A percentile compares a stretch with the other conserved stretches of the same genome.
Conservation (phyloP, 2,329 filamentous ascomycete genomes). For the Colletotrichum filicis region DNA sequence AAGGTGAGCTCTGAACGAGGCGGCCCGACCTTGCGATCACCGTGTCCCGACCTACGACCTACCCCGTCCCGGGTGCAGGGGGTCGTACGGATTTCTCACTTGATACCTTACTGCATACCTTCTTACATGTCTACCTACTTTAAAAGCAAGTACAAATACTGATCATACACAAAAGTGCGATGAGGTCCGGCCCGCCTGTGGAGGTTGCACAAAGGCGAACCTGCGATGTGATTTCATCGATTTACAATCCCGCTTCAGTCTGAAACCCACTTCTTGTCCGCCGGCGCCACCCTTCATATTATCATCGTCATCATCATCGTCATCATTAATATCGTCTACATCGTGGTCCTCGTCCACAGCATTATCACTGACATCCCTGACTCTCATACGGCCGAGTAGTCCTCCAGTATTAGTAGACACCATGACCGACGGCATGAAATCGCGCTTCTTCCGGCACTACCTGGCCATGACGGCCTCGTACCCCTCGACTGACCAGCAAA, state of each 20-base stretch:
- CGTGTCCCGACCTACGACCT: too few relatives aligned
- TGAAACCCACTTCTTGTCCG: background rate
- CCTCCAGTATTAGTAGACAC: background rate
- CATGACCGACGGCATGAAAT: background rate
- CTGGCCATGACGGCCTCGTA: background rate
- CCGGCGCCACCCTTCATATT: background rate
- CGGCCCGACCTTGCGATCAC: background rate
- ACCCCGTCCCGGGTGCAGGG: background rate
- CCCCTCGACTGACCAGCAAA: background rate
- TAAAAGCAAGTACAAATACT: too few relatives aligned
- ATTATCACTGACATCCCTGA: background rate
- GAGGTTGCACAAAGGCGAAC: background rate
- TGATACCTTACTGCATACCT: too few relatives aligned
- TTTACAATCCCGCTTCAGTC: background rate
- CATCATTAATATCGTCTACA: too few relatives aligned
- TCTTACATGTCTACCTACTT: too few relatives aligned
- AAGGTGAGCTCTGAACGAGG: background rate
- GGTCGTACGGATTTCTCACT: too few relatives aligned
- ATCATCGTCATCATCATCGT: background rate
- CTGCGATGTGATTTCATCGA: background rate
- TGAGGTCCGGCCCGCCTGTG: background rate
- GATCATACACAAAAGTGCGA: background rate
- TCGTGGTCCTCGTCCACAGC: background rate
- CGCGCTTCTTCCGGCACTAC: background rate
- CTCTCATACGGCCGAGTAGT: background rate